Conservation (phyloP, 768 basidiomycete genomes). For the Lanmaoa rubissima region DNA sequence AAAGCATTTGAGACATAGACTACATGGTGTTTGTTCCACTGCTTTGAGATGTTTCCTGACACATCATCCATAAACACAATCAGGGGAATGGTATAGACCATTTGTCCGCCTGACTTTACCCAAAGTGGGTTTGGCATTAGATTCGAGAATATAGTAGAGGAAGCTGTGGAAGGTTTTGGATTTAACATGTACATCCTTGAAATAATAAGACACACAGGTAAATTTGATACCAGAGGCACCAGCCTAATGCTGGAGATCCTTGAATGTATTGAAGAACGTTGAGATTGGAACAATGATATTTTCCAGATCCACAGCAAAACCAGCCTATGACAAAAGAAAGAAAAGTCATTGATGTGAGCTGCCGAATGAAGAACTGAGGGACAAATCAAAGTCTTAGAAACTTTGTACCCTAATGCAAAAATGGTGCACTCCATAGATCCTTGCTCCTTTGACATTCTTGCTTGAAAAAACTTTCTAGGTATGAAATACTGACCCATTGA, state of each 20-base stretch:
- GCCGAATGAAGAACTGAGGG: too few relatives aligned
- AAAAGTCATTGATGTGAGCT: too few relatives aligned
- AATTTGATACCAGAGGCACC: background rate
- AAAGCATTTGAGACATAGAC: constrained; percentile 33
- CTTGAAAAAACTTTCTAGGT: constrained; percentile 8
- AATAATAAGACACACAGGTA: background rate
- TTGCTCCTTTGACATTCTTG: background rate
- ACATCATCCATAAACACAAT: constrained; percentile 37
- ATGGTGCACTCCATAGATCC: background rate
- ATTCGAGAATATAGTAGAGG: background rate
- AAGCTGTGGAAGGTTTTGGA: too few relatives aligned
- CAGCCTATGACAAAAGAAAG: background rate
- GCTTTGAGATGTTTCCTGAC: constrained; percentile 35
- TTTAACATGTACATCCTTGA: too few relatives aligned
- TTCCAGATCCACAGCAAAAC: constrained; percentile 5
- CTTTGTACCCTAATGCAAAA: constrained; percentile 1
- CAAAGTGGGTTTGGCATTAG: constrained; percentile 23
- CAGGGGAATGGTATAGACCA: constrained; percentile 21
- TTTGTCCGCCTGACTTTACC: constrained; percentile 14
- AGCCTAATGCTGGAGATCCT: background rate
- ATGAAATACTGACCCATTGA: constrained; percentile 8
- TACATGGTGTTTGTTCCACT: constrained; percentile 37
- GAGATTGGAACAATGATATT: constrained; percentile 1
- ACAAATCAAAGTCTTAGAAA: background rate
- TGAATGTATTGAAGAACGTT: constrained; percentile 8